phyloP scores from a whole-genome alignment of 768 basidiomycete species.

The Tephrocybe rancida region DNA sequence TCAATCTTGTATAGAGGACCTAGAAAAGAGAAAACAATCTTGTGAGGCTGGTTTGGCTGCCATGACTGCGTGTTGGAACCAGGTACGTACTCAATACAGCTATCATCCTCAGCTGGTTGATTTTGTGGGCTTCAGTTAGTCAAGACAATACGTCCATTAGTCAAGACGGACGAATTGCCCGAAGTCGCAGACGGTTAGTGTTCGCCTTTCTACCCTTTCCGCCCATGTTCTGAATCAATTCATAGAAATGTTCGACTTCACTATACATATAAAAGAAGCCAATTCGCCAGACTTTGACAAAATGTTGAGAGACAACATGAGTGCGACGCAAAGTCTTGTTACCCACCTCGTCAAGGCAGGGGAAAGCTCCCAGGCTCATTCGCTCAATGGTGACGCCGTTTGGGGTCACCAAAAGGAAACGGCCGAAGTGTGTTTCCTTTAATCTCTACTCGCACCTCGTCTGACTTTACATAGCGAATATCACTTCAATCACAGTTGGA shows the following conservation, averaged over 20 bases:
- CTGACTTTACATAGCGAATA: slow-evolving; percentile 43
- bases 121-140: slow-evolving; percentile 48
- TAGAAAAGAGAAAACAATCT: slow-evolving; percentile 65
- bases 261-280: slow-evolving; percentile 40
- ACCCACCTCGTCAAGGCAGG: slow-evolving; percentile 54
- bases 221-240: slow-evolving; percentile 1
- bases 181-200: slow-evolving; percentile 38
- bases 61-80: slow-evolving; percentile 80
- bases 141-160: slow-evolving; percentile 63
- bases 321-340: slow-evolving; percentile 61
- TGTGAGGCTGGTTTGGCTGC: slow-evolving; percentile 74
- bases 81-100: slow-evolving; percentile 44
- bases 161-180: slow-evolving; percentile 52
- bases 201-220: slow-evolving; percentile 36
- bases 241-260: slow-evolving; percentile 51
- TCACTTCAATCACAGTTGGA: slow-evolving; percentile 62
- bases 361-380: slow-evolving; percentile 31
- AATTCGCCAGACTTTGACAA: slow-evolving; percentile 37
- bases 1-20: slow-evolving; percentile 57
- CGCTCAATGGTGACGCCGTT: slow-evolving; percentile 41
- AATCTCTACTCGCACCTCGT: slow-evolving; percentile 9
- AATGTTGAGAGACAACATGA: slow-evolving; percentile 56
- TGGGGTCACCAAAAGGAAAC: slow-evolving; percentile 53
- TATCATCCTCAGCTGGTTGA: slow-evolving; percentile 2
- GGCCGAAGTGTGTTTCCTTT: slow-evolving; percentile 54